These are phyloP conservation scores for Coemansia sp. DNA, from an alignment of 192 early-diverging fungal species.

Conservation along the genomic window DNA sequence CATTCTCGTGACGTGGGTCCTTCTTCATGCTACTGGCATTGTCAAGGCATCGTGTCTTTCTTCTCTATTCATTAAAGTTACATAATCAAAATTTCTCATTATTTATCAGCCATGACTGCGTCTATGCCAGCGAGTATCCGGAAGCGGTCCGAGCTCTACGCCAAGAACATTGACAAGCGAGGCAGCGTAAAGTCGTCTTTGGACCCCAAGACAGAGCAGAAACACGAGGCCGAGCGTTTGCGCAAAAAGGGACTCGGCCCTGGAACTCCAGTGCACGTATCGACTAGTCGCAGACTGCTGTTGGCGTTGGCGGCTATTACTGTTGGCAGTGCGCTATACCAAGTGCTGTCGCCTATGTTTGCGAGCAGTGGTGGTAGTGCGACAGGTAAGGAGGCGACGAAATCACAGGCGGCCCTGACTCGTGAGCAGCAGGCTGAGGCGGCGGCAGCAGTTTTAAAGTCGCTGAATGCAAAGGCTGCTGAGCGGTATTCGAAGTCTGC, in stretches of 20 bases:
- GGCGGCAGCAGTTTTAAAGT: conserved; percentile 38
- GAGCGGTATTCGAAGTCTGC: conserved; percentile 34
- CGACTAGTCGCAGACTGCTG: conserved; percentile 24
- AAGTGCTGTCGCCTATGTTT: conserved; percentile 42
- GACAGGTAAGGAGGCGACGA: conserved; percentile 12
- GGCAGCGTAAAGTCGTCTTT: conserved; percentile 44
- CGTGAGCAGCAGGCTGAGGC: conserved; percentile 50
- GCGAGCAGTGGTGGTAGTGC: conserved; percentile 14
- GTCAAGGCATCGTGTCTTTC: not conserved
- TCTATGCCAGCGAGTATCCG: conserved; percentile 49
- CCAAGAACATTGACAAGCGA: conserved; percentile 48
- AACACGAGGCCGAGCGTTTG: conserved; percentile 33
- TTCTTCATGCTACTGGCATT: not conserved
- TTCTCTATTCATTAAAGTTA: conserved; percentile 4
- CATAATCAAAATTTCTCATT: not conserved
- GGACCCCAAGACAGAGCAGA: conserved; percentile 31
- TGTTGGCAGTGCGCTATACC: conserved; percentile 52
- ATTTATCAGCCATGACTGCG: conserved; percentile 16
- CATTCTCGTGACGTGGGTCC: not conserved
- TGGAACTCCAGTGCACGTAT: conserved; percentile 9
- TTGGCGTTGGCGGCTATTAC: conserved; percentile 29
- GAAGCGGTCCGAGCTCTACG: conserved; percentile 44
- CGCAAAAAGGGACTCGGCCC: conserved; percentile 38
- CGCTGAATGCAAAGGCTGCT: conserved; percentile 34
- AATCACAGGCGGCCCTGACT: conserved; percentile 23